phyloP scores from a whole-genome alignment of 768 basidiomycete species.

The Cystoderma amianthinum region DNA sequence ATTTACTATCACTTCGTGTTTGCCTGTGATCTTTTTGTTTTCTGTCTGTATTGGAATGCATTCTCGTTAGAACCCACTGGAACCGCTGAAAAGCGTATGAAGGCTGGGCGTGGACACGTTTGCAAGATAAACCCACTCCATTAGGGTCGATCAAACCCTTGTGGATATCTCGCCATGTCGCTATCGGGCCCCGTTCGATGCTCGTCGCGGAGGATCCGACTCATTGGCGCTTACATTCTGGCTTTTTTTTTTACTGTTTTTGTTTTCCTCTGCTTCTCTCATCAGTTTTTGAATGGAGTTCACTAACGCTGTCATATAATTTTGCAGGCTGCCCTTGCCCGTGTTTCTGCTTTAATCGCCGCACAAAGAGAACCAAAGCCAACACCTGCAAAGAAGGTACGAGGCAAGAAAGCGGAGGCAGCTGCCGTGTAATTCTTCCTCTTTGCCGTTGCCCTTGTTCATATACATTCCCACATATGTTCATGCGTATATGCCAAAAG shows the following conservation, averaged over 20 bases:
- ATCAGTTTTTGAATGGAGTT: too few relatives aligned
- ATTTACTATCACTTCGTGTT: constrained; percentile 8
- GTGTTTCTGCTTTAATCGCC: constrained; percentile 64
- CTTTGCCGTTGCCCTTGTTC: constrained; percentile 15
- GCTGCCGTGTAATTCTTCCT: constrained; percentile 14
- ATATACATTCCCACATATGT: constrained; percentile 20
- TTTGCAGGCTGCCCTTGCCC: constrained; percentile 64
- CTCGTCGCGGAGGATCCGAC: constrained; percentile 58
- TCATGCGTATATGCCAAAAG: constrained; percentile 4
- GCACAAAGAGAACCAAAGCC: constrained; percentile 70
- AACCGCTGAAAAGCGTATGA: constrained; percentile 58
- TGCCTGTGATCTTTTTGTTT: constrained; percentile 7
- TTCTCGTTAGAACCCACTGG: constrained; percentile 92
- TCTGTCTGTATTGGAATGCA: constrained; percentile 35
- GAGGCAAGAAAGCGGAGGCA: constrained; percentile 59
- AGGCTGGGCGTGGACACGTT: constrained; percentile 91
- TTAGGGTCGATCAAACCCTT: constrained; percentile 56
- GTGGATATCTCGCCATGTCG: constrained; percentile 59
- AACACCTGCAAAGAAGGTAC: constrained; percentile 57
- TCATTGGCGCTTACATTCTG: constrained; percentile 56
- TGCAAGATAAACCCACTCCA: constrained; percentile 63
- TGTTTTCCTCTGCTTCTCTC: constrained; percentile 8
- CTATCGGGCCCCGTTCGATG: constrained; percentile 71
- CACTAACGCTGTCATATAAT: constrained; percentile 19
- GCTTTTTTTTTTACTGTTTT: constrained; percentile 9